A percentile compares a stretch with the other conserved stretches of the same genome.
Conservation (phyloP, 164 flowering plant species). For the Vitis rupestris region DNA sequence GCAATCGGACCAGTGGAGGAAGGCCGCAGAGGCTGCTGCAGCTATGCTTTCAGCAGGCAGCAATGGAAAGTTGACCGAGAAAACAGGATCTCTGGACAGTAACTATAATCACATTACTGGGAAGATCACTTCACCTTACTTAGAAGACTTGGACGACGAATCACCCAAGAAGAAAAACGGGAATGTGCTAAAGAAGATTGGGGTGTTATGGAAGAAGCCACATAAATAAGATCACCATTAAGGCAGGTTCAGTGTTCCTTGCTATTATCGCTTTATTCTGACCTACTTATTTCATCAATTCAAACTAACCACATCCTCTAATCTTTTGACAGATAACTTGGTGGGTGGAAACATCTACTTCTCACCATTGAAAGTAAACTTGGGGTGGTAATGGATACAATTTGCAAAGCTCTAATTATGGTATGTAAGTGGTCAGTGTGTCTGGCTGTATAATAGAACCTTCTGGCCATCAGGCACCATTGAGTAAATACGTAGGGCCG, state of each 20-base stretch:
- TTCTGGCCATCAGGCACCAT: too few species aligned
- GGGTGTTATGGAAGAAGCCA: constrained; percentile 86
- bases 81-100: constrained; percentile 69
- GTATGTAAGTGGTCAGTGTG: too few species aligned
- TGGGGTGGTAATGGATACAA: too few species aligned
- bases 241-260: constrained; percentile 1
- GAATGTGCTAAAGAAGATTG: constrained; percentile 82
- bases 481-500: too few species aligned
- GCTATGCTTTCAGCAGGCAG: constrained; percentile 69
- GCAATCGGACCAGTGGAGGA: constrained; percentile 96
- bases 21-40: constrained; percentile 97
- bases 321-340: background rate
- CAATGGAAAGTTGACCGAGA: constrained; percentile 61
- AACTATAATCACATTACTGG: constrained; percentile 36
- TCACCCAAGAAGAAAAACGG: constrained; percentile 80
- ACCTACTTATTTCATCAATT: background rate
- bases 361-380: too few species aligned
- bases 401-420: too few species aligned
- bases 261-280: background rate
- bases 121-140: constrained; percentile 49
- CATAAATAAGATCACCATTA: constrained; percentile 35
- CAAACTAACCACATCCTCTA: background rate
- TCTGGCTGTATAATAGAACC: too few species aligned
- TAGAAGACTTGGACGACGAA: constrained; percentile 72
- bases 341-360: background rate